Conservation (phyloP, 371 early-diverging fungal species). For the Syncephalastrum sp. region DNA sequence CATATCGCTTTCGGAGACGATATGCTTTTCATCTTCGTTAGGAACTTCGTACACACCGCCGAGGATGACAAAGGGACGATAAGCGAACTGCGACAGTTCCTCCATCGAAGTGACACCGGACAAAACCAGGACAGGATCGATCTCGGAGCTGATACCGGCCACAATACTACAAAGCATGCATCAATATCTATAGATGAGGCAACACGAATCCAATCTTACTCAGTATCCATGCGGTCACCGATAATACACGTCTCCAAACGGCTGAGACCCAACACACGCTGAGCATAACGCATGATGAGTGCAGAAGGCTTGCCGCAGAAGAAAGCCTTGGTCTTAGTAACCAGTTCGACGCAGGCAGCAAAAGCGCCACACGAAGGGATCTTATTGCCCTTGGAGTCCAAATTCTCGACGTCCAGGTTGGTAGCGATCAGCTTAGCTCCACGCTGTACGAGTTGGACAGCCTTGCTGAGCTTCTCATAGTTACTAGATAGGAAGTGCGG, state of each 20-base stretch:
- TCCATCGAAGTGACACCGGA: conserved; percentile 57
- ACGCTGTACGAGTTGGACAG: conserved; percentile 52
- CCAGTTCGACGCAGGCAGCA: conserved; percentile 55
- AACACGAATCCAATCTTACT: conserved; percentile 29
- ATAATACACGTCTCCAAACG: conserved; percentile 66
- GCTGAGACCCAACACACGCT: conserved; percentile 51
- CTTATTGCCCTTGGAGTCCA: conserved; percentile 51
- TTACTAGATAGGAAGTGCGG: conserved; percentile 17
- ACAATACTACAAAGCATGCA: conserved; percentile 28
- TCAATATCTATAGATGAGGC: background rate
- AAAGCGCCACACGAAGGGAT: conserved; percentile 65
- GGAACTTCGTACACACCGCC: conserved; percentile 62
- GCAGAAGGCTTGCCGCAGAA: conserved; percentile 65
- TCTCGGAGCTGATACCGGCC: conserved; percentile 56
- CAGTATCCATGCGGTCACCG: conserved; percentile 74
- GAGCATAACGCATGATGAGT: conserved; percentile 66
- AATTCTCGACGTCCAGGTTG: conserved; percentile 61
- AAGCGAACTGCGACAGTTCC: conserved; percentile 51
- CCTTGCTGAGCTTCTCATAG: conserved; percentile 62
- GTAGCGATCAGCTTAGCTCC: conserved; percentile 68
- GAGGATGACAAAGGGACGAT: conserved; percentile 57
- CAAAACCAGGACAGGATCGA: conserved; percentile 64
- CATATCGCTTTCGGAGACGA: conserved; percentile 34
- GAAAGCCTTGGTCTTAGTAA: conserved; percentile 65
- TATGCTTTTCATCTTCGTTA: conserved; percentile 35